Evolutionary conservation across 176 grass and related monocot species (phyloP), one percentile per base, ranked within the genome.

Genomic region (Pontederia paniculata): DNA sequence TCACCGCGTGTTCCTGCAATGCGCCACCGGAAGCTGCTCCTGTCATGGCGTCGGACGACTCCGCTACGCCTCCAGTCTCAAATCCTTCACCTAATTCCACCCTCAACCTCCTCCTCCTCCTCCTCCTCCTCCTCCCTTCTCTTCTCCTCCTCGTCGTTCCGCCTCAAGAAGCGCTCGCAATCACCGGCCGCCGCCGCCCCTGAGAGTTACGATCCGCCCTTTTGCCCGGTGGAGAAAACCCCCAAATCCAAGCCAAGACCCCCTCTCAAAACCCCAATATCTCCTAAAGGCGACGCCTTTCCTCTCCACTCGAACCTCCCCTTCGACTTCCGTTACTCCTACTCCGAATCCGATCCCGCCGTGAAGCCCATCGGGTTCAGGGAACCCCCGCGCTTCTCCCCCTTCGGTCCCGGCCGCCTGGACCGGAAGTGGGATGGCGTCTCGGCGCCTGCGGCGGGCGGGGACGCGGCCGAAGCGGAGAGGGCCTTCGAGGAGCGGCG

Each of bases 321-420:
- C 31, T 96, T 96, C 64, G 82, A 89, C 48, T 96, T 96, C 79
- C 85, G 91, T 15, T 96, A 86, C 85, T 86, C 85, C 74, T 96
- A 96, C 68, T 89, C 90, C 2, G 90, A 96, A 71, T 78, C 73
- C 73, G 25, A 74, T 13, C 76, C 76, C 19, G 63, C 57, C 19
- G 77, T 77, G 62, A 80, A 69, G 50, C 79, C 91, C 19, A 87
- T 96, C 44, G 91, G 91, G 11, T 73, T 89, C 48, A 79, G 91
- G 21, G 91, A 88, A 63, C 91, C 91, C 42, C 91, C 91, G 57
- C 83, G 66, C 73, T 96, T 89, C 76, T 96, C 90, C 0, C 90
- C 90, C 0, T 96, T 96, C 58, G 90, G 90, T 1, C 90, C 90
- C 2, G 85, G 82, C 10, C 90, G 82, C 31, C 55, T 96, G 45